Evolutionary conservation across 73 alveolate genomes (phyloP), one percentile per base, ranked within the genome.

Genomic region (Paramecium caudatum): DNA sequence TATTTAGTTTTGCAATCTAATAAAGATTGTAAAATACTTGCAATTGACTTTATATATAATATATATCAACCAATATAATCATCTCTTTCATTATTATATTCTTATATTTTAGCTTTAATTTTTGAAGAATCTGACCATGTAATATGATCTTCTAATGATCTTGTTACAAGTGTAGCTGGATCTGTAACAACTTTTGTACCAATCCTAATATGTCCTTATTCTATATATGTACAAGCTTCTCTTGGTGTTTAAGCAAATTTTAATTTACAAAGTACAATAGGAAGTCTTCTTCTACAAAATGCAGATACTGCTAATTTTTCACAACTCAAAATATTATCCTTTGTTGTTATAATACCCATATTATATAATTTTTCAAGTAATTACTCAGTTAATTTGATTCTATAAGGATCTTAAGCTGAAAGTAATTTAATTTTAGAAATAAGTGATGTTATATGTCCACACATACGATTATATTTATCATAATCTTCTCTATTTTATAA

Each of bases 171-270:
- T 49, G 98, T 90, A 1, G 99, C 98, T 12, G 99, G 99, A 86
- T 98, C 98, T 33, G 99, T 98, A 78, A 96, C 95, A 69, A 96
- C 91, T 84, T 98, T 99, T 25, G 99, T 98, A 6, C 99, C 99
- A 34, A 98, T 97, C 70, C 98, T 96, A 5, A 98, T 92, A 90
- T 98, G 99, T 21, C 94, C 96, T 92, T 93, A 93, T 92, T 93
- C 94, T 46, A 93, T 91, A 68, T 91, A 91, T 43, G 91, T 90
- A 91, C 96, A 95, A 15, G 99, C 99, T 91, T 97, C 98, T 85
- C 91, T 91, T 5, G 96, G 92, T 19, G 98, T 94, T 88, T 97
- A 96, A 41, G 98, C 96, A 95, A 95, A 90, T 91, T 95, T 98
- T 80, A 96, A 95, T 78, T 94, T 95, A 62, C 95, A 96, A 90